phyloP scores from a whole-genome alignment of 495 filamentous ascomycete species.

The Penicillium nucicola region DNA sequence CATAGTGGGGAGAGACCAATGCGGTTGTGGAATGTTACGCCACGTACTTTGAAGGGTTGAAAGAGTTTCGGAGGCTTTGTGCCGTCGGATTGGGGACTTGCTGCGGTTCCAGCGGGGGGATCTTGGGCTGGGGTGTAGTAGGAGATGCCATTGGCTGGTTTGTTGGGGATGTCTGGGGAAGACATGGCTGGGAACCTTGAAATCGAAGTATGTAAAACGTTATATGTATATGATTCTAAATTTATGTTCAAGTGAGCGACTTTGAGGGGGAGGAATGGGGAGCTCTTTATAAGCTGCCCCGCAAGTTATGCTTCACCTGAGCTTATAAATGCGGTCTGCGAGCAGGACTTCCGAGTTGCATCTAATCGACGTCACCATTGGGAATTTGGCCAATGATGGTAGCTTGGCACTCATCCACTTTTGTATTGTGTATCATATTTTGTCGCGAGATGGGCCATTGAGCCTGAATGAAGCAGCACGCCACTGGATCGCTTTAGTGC shows the following conservation, averaged over 20 bases:
- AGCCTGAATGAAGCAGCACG: not conserved
- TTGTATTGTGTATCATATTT: no score
- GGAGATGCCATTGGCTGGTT: conserved; percentile 46
- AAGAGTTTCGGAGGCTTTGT: conserved; percentile 63
- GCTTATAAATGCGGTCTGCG: conserved; percentile 18
- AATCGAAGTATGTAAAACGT: not conserved
- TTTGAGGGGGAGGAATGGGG: not conserved
- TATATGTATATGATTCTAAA: not conserved
- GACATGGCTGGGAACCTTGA: conserved; percentile 5
- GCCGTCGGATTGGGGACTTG: conserved; percentile 55
- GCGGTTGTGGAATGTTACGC: conserved; percentile 56
- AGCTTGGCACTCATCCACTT: not conserved
- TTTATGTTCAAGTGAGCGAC: not conserved
- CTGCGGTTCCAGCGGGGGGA: conserved; percentile 60
- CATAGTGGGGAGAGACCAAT: conserved; percentile 58
- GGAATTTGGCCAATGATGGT: not conserved
- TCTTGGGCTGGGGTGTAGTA: conserved; percentile 63
- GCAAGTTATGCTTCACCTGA: not conserved
- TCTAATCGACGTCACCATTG: conserved; percentile 13
- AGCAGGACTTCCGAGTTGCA: not conserved
- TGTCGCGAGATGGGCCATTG: not conserved
- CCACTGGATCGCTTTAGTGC: not conserved
- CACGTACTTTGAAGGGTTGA: conserved; percentile 58
- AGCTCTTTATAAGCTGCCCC: not conserved
- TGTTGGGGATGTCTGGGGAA: conserved; percentile 35